These are phyloP conservation scores for Xerocomellus amylosporus DNA, from an alignment of 768 basidiomycete species.

Conservation along the genomic window DNA sequence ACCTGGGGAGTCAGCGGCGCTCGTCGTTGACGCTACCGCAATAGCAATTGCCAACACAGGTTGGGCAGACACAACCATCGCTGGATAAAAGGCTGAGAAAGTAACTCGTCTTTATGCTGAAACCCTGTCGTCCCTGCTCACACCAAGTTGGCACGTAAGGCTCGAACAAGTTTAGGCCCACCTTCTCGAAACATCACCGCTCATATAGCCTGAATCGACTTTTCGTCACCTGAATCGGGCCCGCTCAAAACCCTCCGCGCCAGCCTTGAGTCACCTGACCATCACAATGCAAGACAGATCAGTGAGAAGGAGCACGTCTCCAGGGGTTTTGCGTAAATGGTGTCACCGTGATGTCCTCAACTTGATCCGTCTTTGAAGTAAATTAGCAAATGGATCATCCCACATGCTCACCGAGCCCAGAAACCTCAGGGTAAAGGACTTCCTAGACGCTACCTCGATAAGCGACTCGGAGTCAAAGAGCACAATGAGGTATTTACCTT, in stretches of 20 bases:
- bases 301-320: too few relatives aligned
- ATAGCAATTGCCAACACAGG: slow-evolving; percentile 9
- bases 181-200: not conserved
- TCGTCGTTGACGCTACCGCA: not conserved
- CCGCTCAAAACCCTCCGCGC: not conserved
- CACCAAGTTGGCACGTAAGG: not conserved
- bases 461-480: too few relatives aligned
- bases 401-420: too few relatives aligned
- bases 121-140: not conserved
- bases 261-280: not conserved
- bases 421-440: too few relatives aligned
- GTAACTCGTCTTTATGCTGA: not conserved
- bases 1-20: not conserved
- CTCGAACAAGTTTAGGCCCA: slow-evolving; percentile 8
- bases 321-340: too few relatives aligned
- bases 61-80: not conserved
- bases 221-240: not conserved
- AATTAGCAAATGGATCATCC: too few relatives aligned
- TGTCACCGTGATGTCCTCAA: too few relatives aligned
- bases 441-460: too few relatives aligned
- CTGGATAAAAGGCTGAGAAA: not conserved
- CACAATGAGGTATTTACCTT: too few relatives aligned
- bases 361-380: too few relatives aligned
- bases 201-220: not conserved
- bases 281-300: too few relatives aligned